These are phyloP conservation scores for Aquilaria agallochum DNA, from an alignment of 441 rosid species.

Conservation along the genomic window DNA sequence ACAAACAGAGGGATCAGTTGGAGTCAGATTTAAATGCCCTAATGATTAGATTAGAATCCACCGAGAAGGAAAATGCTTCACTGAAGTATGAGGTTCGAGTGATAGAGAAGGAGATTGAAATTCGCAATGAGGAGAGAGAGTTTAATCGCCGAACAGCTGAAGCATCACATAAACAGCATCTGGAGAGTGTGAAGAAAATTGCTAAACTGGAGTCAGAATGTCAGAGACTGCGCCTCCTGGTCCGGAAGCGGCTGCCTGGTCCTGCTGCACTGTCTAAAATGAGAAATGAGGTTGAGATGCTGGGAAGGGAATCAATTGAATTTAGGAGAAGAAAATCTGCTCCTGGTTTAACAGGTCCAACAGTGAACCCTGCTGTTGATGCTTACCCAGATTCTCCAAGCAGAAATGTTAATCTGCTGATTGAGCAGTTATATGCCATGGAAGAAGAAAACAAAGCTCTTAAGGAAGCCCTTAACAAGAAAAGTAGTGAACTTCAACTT, in stretches of 20 bases:
- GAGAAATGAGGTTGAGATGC: constrained; percentile 70
- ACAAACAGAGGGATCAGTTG: constrained; percentile 39
- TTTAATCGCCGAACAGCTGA: constrained; percentile 62
- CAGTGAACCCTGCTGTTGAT: constrained; percentile 27
- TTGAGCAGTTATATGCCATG: constrained; percentile 54
- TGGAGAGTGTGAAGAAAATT: constrained; percentile 72
- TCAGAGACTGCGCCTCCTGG: constrained; percentile 71
- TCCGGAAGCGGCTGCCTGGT: constrained; percentile 78
- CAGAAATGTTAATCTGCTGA: constrained; percentile 36
- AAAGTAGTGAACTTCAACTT: constrained; percentile 64
- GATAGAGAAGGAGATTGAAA: constrained; percentile 81
- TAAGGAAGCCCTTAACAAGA: constrained; percentile 60
- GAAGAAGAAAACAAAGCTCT: constrained; percentile 88
- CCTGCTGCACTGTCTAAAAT: constrained; percentile 74
- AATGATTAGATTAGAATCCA: constrained; percentile 58
- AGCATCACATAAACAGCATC: constrained; percentile 68
- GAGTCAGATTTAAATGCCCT: constrained; percentile 56
- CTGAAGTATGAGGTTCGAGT: constrained; percentile 76
- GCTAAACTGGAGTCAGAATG: constrained; percentile 87
- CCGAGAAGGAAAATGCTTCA: constrained; percentile 73
- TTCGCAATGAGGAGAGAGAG: constrained; percentile 83
- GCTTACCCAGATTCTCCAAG: constrained; percentile 27
- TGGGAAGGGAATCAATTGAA: constrained; percentile 47
- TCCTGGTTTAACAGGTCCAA: constrained; percentile 27
- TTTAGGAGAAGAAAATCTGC: constrained; percentile 44